Percentiles rank a stretch among this genome's conserved stretches.
Conservation (phyloP, 345 rosid species). For the Moricandia arvensis region DNA sequence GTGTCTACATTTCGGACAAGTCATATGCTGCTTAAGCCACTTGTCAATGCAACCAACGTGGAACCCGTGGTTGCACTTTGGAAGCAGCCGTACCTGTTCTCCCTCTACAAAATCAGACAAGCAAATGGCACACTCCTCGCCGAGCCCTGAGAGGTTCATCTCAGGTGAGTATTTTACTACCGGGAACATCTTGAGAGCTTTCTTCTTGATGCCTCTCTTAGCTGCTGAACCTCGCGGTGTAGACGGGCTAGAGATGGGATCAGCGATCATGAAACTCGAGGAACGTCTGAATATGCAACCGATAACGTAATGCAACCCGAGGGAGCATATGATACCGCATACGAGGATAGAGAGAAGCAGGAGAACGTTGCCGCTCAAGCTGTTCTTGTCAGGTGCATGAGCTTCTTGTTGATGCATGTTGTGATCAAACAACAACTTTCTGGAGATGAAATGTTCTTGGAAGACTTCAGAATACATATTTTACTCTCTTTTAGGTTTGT, state of each 20-base stretch:
- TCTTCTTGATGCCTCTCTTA: conserved; percentile 44
- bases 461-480: not conserved
- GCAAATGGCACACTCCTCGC: conserved; percentile 59
- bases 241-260: conserved; percentile 28
- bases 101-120: conserved; percentile 50
- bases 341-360: conserved; percentile 49
- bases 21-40: conserved; percentile 50
- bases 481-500: not conserved
- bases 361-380: conserved; percentile 44
- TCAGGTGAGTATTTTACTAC: conserved; percentile 44
- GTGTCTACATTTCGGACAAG: conserved; percentile 65
- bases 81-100: conserved; percentile 55
- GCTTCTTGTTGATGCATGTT: conserved; percentile 28
- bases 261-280: conserved; percentile 40
- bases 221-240: conserved; percentile 15
- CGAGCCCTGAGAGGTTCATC: conserved; percentile 42
- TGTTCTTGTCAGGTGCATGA: conserved; percentile 24
- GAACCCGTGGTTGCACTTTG: conserved; percentile 56
- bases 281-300: conserved; percentile 53
- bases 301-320: conserved; percentile 49
- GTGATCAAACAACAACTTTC: conserved; percentile 41
- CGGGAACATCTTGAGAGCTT: conserved; percentile 52
- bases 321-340: conserved; percentile 54
- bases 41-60: conserved; percentile 51
- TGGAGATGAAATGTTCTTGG: conserved; percentile 35